These are phyloP conservation scores for Beauveria sp. DNA, from an alignment of 2,329 filamentous ascomycete genomes.

Conservation along the genomic window DNA sequence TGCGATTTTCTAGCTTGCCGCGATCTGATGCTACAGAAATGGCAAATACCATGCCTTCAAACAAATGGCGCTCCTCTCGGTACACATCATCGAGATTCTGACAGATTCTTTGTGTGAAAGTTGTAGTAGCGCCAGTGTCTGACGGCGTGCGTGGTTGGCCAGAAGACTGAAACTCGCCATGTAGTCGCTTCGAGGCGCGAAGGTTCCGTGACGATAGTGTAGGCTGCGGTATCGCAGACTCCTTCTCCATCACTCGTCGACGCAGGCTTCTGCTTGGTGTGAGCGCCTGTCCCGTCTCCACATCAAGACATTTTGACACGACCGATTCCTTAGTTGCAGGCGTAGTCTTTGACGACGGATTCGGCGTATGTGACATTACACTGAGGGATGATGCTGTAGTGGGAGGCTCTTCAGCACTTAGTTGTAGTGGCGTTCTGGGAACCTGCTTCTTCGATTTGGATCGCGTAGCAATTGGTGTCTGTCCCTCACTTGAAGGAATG, in stretches of 20 bases:
- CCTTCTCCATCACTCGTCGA: not conserved
- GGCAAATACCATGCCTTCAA: conserved; percentile 80
- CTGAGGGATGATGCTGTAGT: conserved; percentile 24
- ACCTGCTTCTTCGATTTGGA: not conserved
- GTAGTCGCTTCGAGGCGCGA: not conserved
- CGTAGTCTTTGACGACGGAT: conserved; percentile 28
- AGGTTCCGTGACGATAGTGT: not conserved
- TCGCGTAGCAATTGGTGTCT: conserved; percentile 1
- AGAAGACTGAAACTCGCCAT: conserved; percentile 1
- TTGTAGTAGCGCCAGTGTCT: not conserved
- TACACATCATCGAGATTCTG: conserved; percentile 21
- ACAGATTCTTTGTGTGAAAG: conserved; percentile 17
- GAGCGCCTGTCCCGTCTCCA: conserved; percentile 20
- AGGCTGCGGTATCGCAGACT: not conserved
- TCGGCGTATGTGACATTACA: conserved; percentile 32
- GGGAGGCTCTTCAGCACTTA: not conserved
- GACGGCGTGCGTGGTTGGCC: conserved; percentile 1
- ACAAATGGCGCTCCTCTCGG: conserved; percentile 38
- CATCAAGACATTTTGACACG: conserved; percentile 16
- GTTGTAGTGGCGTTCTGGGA: not conserved
- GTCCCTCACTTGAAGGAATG: not conserved
- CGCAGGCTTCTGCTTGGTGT: conserved; percentile 13
- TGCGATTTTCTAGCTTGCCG: conserved; percentile 48
- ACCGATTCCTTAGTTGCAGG: conserved; percentile 28
- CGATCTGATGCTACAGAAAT: conserved; percentile 58